Percentiles rank a stretch among this genome's conserved stretches.
These are phyloP conservation scores for Epicoccum nigrum DNA, from an alignment of 2,329 filamentous ascomycete species.

Conservation along the genomic window DNA sequence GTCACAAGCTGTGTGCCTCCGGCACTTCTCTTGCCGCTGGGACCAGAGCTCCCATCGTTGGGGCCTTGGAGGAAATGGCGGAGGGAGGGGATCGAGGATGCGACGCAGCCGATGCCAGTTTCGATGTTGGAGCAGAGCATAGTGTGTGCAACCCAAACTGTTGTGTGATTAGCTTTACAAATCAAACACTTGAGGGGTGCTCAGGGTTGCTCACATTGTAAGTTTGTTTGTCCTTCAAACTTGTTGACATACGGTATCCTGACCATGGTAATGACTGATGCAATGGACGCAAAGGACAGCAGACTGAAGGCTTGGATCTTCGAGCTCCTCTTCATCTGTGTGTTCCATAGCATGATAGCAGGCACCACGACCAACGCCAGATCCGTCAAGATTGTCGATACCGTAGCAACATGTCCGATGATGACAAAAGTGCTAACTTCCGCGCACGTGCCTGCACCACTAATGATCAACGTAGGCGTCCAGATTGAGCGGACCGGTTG, in stretches of 20 bases:
- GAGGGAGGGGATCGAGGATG: constrained; percentile 26
- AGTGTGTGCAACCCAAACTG: constrained; percentile 31
- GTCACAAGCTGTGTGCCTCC: constrained; percentile 13
- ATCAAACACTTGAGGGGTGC: not conserved
- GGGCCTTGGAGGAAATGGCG: constrained; percentile 23
- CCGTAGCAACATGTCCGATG: constrained; percentile 28
- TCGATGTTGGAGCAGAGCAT: constrained; percentile 34
- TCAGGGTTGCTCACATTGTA: constrained; percentile 26
- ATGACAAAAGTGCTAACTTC: constrained; percentile 27
- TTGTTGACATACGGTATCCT: constrained; percentile 33
- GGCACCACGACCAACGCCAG: constrained; percentile 28
- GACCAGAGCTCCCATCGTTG: constrained; percentile 19
- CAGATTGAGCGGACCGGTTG: constrained; percentile 23
- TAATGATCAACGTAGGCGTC: constrained; percentile 20
- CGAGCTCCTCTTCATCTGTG: constrained; percentile 29
- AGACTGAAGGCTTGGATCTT: constrained; percentile 31
- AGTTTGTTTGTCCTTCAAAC: constrained; percentile 20
- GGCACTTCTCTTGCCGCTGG: constrained; percentile 15
- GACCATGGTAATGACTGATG: constrained; percentile 18
- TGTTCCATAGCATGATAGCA: constrained; percentile 32
- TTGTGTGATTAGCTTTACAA: not conserved
- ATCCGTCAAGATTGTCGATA: constrained; percentile 30
- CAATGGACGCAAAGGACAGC: constrained; percentile 28
- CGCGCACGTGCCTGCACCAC: constrained; percentile 22
- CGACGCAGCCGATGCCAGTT: constrained; percentile 32